Base-by-base conservation (phyloP, 305 asterid species). In the Rubia peregrina region DNA sequence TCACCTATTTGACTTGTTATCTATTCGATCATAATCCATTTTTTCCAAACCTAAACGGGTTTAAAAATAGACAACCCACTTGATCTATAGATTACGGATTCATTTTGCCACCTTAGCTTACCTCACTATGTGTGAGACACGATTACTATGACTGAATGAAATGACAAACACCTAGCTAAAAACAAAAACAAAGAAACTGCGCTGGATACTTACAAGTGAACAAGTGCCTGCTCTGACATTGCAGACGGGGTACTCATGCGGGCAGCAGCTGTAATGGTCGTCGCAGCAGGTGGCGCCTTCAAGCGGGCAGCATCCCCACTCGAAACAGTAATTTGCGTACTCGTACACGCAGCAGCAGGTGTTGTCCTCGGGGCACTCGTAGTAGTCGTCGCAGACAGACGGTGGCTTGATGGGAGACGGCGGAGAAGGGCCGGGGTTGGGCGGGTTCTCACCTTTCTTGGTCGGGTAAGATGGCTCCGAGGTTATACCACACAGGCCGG, bases 241-340 rank as follows among this genome's bases (percentile, higher is more conserved):
- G 82, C 98, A 92, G 7, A 92, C 93, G 0, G 98, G 98, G 71
- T 88, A 92, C 17, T 90, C 96, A 0, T 90, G 95, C 0, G 98
- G 98, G 81, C 98, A 92, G 85, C 98, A 92, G 64, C 97, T 92
- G 78, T 85, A 78, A 51, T 90, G 96, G 51, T 92, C 98, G 0
- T 88, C 96, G 46, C 98, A 92, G 84, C 98, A 92, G 5, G 87
- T 81, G 43, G 98, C 98, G 0, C 90, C 95, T 21, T 90, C 95
- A 0, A 90, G 85, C 0, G 97, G 97, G 83, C 98, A 92, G 85
- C 98, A 92, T 6, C 98, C 97, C 98, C 98, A 92, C 0, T 85
- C 84, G 5, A 83, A 76, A 89, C 98, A 92, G 78, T 57, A 73
- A 22, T 57, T 70, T 0, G 61, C 42, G 56, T 66, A 87, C 69